phyloP scores from a whole-genome alignment of 495 filamentous ascomycete species.

The Xanthoparmelia taractica region DNA sequence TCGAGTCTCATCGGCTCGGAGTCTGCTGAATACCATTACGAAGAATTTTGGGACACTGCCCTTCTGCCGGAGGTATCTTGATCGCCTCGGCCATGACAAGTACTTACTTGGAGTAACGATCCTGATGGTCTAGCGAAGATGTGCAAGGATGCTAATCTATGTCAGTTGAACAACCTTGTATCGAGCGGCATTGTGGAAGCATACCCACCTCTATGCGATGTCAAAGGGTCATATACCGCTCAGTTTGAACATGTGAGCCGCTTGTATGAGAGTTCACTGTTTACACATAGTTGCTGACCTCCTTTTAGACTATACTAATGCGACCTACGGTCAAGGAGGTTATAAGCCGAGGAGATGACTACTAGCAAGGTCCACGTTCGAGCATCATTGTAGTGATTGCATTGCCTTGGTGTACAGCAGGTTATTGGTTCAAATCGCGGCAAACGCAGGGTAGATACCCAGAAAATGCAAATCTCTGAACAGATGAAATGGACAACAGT shows the following conservation, averaged over 20 bases:
- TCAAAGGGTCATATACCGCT: slow-evolving; percentile 49
- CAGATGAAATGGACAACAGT: neutral
- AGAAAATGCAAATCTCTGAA: neutral
- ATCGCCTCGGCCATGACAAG: slow-evolving; percentile 52
- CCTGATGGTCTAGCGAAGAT: neutral
- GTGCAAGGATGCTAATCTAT: slow-evolving; percentile 10
- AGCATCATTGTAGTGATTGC: neutral
- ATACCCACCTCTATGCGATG: slow-evolving; percentile 48
- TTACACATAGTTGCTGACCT: slow-evolving; percentile 16
- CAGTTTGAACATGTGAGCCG: slow-evolving; percentile 54
- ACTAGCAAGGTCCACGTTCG: slow-evolving; percentile 22
- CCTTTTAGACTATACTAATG: slow-evolving; percentile 39
- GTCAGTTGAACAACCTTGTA: slow-evolving; percentile 45
- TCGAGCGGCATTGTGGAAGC: slow-evolving; percentile 47
- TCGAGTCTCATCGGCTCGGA: slow-evolving; percentile 49
- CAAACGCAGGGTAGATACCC: neutral
- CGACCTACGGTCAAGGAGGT: slow-evolving; percentile 43
- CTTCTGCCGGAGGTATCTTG: slow-evolving; percentile 56
- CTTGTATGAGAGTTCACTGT: neutral
- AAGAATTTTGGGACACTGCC: slow-evolving; percentile 58
- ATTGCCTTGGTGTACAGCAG: too few relatives aligned
- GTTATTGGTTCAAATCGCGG: too few relatives aligned
- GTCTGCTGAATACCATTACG: slow-evolving; percentile 51
- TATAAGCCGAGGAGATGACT: slow-evolving; percentile 46
- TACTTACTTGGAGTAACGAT: slow-evolving; percentile 50